Percentiles rank a stretch among this genome's conserved stretches.
These are phyloP conservation scores for Ustulina deusta DNA, from an alignment of 2,329 filamentous ascomycete genomes.

Conservation along the genomic window DNA sequence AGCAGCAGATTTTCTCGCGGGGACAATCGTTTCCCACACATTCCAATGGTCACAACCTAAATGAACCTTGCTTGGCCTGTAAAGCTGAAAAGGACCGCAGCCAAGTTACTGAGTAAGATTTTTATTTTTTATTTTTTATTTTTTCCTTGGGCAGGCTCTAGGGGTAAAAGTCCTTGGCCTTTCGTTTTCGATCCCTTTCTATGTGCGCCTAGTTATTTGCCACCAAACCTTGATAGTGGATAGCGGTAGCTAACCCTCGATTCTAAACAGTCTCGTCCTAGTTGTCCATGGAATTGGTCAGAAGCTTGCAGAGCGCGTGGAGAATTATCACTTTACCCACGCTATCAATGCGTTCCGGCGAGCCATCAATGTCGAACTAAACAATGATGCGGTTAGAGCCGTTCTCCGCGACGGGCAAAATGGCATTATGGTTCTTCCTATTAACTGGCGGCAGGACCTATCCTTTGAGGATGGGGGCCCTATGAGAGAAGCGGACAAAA, in stretches of 20 bases:
- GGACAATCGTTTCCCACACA: constrained; percentile 49
- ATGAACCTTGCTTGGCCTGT: constrained; percentile 67
- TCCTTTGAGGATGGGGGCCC: constrained; percentile 85
- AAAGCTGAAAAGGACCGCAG: constrained; percentile 71
- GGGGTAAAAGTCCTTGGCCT: background rate
- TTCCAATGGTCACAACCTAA: constrained; percentile 36
- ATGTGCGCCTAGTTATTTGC: background rate
- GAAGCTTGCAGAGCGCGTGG: constrained; percentile 92
- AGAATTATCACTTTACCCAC: constrained; percentile 97
- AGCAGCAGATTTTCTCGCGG: constrained; percentile 46
- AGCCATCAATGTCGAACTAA: constrained; percentile 86
- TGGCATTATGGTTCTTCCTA: constrained; percentile 90
- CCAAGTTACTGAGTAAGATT: constrained; percentile 75
- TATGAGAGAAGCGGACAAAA: constrained; percentile 65
- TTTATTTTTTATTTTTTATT: background rate
- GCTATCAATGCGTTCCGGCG: constrained; percentile 91
- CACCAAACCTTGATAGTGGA: background rate
- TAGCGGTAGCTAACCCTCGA: constrained; percentile 10
- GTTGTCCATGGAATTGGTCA: constrained; percentile 97
- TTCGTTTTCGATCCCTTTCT: background rate
- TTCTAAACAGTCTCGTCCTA: constrained; percentile 69
- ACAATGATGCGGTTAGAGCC: constrained; percentile 77
- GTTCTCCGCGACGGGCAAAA: constrained; percentile 82
- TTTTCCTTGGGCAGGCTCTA: background rate
- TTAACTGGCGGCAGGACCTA: constrained; percentile 93